Conservation (phyloP, 2,329 filamentous ascomycete species). For the Fusarium sp. region DNA sequence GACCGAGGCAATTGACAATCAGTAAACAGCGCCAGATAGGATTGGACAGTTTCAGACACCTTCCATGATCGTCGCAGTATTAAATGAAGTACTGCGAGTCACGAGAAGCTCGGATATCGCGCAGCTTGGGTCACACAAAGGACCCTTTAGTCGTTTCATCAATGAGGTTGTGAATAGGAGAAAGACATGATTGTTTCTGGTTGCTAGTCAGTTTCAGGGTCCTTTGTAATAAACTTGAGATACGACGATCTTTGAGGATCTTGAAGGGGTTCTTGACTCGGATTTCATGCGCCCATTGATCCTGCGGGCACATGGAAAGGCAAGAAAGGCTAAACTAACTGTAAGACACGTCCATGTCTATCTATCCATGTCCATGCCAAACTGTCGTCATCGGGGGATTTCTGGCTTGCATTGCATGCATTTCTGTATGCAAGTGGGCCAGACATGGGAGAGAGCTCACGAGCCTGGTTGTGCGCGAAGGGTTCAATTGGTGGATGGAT, state of each 20-base stretch:
- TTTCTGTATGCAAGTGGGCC: constrained; percentile 31
- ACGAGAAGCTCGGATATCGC: constrained; percentile 19
- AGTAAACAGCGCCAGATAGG: constrained; percentile 20
- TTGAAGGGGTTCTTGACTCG: constrained; percentile 24
- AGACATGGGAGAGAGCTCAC: constrained; percentile 31
- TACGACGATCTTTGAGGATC: constrained; percentile 14
- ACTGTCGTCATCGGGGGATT: constrained; percentile 42
- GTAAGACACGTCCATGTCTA: constrained; percentile 25
- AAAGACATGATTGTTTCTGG: neutral
- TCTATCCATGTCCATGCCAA: constrained; percentile 24
- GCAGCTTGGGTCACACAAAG: constrained; percentile 13
- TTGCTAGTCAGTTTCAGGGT: constrained; percentile 20
- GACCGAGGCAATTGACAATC: constrained; percentile 40
- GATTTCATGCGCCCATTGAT: constrained; percentile 18
- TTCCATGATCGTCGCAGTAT: constrained; percentile 28
- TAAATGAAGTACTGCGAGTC: constrained; percentile 30
- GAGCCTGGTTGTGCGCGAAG: constrained; percentile 30
- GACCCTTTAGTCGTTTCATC: constrained; percentile 20
- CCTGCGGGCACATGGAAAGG: constrained; percentile 27
- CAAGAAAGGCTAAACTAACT: neutral
- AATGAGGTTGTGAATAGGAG: constrained; percentile 6
- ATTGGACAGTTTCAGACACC: constrained; percentile 34
- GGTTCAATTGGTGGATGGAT: constrained; percentile 33
- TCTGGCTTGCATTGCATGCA: constrained; percentile 37
- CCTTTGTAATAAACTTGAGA: constrained; percentile 8